Evolutionary conservation across 148 eudicot genomes (phyloP), one percentile per base, ranked within the genome.

Genomic region (Suaeda aralocaspica): DNA sequence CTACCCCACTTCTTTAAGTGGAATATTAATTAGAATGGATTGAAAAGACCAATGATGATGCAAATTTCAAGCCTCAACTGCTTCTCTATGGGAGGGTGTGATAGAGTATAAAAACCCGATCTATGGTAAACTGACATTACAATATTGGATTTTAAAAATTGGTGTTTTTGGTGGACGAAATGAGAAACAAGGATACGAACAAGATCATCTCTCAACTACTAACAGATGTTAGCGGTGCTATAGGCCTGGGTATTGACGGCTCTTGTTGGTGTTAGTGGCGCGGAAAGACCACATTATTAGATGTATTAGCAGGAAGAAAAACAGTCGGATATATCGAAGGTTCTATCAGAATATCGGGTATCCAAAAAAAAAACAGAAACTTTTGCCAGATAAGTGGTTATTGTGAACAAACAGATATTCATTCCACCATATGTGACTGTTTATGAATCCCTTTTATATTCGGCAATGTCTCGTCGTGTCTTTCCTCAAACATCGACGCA

Each of bases 241-340:
- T 66, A 80, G 89, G 82, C 96, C 96, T 9, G 96, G 16, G 77
- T 89, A 68, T 79, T 92, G 18, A 89, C 96, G 5, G 98, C 98
- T 55, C 78, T 92, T 64, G 88, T 92, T 46, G 97, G 96, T 63
- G 91, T 88, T 13, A 92, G 91, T 81, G 92, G 96, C 39, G 96
- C 96, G 97, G 97, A 66, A 92, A 92, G 80, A 87, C 97, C 55
- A 92, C 96, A 21, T 68, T 92, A 78, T 83, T 92, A 88, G 96
- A 92, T 80, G 93, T 89, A 10, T 71, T 84, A 51, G 96, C 96
- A 9, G 98, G 98, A 69, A 81, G 98, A 57, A 92, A 92, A 75
- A 89, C 93, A 2, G 88, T 88, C 29, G 98, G 96, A 26, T 82
- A 77, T 42, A 81, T 92, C 0, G 91, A 89, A 81, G 98, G 96